phyloP scores from a whole-genome alignment of 176 grass and related monocot species.

The Olyra latifolia region DNA sequence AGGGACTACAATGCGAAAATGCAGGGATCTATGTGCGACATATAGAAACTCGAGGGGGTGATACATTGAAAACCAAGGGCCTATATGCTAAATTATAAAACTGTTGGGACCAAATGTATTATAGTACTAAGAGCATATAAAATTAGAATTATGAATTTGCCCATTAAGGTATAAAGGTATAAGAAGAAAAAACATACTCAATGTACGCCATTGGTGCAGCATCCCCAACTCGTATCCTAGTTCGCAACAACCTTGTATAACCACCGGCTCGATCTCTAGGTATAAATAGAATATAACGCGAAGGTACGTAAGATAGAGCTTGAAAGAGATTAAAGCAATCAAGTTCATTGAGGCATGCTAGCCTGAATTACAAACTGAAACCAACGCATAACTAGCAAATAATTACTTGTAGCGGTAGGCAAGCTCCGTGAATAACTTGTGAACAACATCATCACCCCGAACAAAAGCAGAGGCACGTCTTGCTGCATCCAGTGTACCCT shows the following conservation, averaged over 20 bases:
- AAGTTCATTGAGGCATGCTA: constrained; percentile 16
- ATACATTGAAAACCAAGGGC: no score
- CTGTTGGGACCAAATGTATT: no score
- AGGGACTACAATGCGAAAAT: no score
- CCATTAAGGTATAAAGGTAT: neutral
- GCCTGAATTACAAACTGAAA: neutral
- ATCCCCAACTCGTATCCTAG: constrained; percentile 84
- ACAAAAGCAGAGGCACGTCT: constrained; percentile 76
- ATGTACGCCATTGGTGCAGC: constrained; percentile 93
- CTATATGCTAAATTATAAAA: no score
- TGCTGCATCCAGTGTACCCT: constrained; percentile 76
- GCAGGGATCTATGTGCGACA: no score
- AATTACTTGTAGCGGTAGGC: constrained; percentile 87
- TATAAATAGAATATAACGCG: no score
- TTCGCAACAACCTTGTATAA: constrained; percentile 77
- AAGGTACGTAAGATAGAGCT: neutral
- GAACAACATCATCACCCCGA: constrained; percentile 88
- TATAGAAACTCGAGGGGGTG: no score
- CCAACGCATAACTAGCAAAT: neutral
- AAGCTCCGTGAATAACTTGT: constrained; percentile 94
- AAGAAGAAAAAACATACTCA: constrained; percentile 58
- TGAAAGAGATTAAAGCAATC: neutral
- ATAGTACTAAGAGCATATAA: no score
- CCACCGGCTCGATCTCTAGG: constrained; percentile 86
- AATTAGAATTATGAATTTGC: neutral